phyloP scores from a whole-genome alignment of 225 moss, liverwort and hornwort genomes.

The Physcomitrellopsis africana region DNA sequence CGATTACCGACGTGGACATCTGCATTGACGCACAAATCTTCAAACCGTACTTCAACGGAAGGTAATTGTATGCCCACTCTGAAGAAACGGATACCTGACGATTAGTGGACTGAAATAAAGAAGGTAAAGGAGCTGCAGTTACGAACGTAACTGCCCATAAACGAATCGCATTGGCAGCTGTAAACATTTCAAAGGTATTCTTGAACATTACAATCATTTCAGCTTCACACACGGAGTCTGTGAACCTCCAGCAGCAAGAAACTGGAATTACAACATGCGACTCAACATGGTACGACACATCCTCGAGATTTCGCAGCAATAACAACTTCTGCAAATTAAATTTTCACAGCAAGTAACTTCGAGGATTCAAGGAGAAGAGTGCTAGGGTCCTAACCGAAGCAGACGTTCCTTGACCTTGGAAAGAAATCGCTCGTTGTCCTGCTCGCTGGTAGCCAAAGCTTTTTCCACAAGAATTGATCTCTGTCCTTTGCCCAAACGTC shows the following conservation, averaged over 20 bases:
- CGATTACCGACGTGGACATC: slow-evolving; percentile 74
- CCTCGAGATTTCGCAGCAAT: slow-evolving; percentile 8
- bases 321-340: background rate
- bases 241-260: background rate
- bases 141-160: background rate
- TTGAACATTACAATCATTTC: background rate
- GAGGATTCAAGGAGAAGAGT: background rate
- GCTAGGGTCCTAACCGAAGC: slow-evolving; percentile 34
- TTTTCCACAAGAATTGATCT: slow-evolving; percentile 63
- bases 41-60: slow-evolving; percentile 79
- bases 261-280: background rate
- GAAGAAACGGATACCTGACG: slow-evolving; percentile 18
- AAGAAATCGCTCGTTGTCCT: slow-evolving; percentile 70
- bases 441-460: slow-evolving; percentile 62
- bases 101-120: background rate
- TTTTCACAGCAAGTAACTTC: background rate
- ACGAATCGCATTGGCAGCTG: background rate
- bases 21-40: slow-evolving; percentile 65
- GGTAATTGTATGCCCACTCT: slow-evolving; percentile 65
- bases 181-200: background rate
- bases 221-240: background rate
- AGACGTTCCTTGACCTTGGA: slow-evolving; percentile 54
- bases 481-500: slow-evolving; percentile 52
- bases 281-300: slow-evolving; percentile 1
- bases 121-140: background rate